Percentiles rank a stretch among this genome's conserved stretches.
Evolutionary conservation across 441 rosid species (phyloP).

Genomic region (Biscutella laevigata): DNA sequence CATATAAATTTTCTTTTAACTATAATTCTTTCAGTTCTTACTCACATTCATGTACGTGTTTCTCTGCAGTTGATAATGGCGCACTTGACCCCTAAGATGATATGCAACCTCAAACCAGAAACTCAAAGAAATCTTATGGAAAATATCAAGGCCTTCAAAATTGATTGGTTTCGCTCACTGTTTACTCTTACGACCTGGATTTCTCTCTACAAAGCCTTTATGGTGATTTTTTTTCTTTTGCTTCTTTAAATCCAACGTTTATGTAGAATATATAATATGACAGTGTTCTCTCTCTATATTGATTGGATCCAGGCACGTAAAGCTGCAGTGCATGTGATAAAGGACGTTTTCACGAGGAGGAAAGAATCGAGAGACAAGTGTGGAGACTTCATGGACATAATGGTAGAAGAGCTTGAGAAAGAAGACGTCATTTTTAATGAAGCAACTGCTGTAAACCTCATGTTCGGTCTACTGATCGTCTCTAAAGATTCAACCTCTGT

Average conservation of each 20-base stretch:
- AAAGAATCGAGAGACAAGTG: background rate
- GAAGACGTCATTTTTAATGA: background rate
- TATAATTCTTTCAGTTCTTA: too few relatives aligned
- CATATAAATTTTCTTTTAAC: background rate
- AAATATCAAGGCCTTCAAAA: background rate
- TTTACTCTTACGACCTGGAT: conserved; percentile 3
- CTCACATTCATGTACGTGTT: background rate
- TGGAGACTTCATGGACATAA: background rate
- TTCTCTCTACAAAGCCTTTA: background rate
- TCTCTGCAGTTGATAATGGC: conserved; percentile 1
- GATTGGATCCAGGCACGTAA: background rate
- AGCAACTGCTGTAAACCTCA: background rate
- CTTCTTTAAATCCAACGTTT: background rate
- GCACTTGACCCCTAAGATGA: conserved; percentile 7
- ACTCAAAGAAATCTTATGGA: background rate
- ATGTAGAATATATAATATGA: too few relatives aligned
- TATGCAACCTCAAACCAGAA: conserved; percentile 10
- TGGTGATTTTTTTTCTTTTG: background rate
- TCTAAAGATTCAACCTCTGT: background rate
- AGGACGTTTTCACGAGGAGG: background rate
- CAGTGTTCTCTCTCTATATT: too few relatives aligned
- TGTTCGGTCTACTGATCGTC: background rate
- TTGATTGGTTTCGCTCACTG: conserved; percentile 7
- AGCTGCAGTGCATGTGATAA: background rate
- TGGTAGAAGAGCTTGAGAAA: conserved; percentile 12